Conservation (phyloP, 148 eudicot species). For the Fallopia convolvulus region DNA sequence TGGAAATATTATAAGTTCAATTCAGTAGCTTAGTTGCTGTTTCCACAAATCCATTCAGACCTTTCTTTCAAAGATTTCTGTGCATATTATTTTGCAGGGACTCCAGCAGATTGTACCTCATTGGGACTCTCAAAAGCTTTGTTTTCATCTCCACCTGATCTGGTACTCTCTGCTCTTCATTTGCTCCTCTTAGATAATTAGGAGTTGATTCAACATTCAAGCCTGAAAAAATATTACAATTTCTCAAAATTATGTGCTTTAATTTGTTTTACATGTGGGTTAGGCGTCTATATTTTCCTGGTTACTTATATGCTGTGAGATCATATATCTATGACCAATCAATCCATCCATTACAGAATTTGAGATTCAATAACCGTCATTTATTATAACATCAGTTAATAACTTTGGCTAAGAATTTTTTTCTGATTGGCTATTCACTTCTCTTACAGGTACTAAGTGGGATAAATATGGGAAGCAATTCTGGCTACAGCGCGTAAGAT, state of each 20-base stretch:
- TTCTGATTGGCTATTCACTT: neutral
- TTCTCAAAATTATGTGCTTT: neutral
- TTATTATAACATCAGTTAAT: neutral
- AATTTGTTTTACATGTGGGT: neutral
- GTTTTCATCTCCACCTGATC: slow-evolving; percentile 70
- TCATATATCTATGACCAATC: no score
- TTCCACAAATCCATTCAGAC: neutral
- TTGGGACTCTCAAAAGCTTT: slow-evolving; percentile 67
- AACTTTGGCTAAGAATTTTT: neutral
- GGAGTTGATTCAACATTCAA: no score
- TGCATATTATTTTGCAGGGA: slow-evolving; percentile 42
- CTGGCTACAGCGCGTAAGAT: slow-evolving; percentile 85
- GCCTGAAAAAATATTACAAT: neutral
- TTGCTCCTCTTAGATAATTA: neutral
- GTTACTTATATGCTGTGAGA: no score
- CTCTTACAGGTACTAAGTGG: slow-evolving; percentile 81
- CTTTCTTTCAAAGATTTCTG: neutral
- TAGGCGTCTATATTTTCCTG: no score
- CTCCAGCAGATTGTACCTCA: slow-evolving; percentile 92
- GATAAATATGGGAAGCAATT: slow-evolving; percentile 93
- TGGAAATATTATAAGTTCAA: no score
- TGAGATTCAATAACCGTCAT: no score
- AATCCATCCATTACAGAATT: no score
- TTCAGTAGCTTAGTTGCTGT: no score
- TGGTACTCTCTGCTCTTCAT: slow-evolving; percentile 35